Evolutionary conservation across 2,329 filamentous ascomycete genomes (phyloP).

Genomic region (Aphanoascus verrucosus): DNA sequence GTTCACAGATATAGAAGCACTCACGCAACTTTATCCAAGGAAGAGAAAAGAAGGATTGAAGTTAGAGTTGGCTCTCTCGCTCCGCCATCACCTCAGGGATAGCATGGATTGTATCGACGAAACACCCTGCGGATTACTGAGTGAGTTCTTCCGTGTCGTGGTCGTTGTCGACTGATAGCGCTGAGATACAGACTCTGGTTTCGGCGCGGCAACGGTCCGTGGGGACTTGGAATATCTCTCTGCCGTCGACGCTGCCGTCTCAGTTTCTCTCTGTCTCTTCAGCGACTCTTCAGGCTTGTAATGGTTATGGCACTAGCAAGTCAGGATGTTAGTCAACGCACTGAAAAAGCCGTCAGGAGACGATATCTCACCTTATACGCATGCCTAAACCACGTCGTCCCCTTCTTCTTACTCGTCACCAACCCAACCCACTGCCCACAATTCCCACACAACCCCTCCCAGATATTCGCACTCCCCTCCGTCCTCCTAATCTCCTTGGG

Average conservation of each 20-base stretch:
- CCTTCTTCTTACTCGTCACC: slow-evolving; percentile 72
- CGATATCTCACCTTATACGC: slow-evolving; percentile 59
- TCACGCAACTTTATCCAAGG: too few relatives aligned
- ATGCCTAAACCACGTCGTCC: slow-evolving; percentile 84
- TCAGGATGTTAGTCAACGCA: neutral
- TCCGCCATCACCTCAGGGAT: neutral
- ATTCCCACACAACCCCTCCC: slow-evolving; percentile 32
- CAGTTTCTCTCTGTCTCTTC: slow-evolving; percentile 56
- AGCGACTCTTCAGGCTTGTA: slow-evolving; percentile 48
- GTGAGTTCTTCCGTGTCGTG: neutral
- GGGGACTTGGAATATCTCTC: slow-evolving; percentile 8
- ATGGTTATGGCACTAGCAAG: slow-evolving; percentile 49
- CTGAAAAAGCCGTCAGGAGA: neutral
- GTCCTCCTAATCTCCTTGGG: slow-evolving; percentile 65
- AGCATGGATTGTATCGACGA: neutral
- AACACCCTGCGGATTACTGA: neutral
- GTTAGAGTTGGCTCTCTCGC: neutral
- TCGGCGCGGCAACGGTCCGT: neutral
- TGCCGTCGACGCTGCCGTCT: slow-evolving; percentile 28
- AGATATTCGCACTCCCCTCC: slow-evolving; percentile 58
- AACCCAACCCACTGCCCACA: slow-evolving; percentile 26
- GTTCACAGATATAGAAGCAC: neutral
- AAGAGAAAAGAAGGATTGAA: neutral
- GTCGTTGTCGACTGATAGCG: neutral
- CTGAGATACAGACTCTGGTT: neutral